Evolutionary conservation across 228 moss, liverwort and hornwort genomes (phyloP).

Genomic region (Sphagnum fallax): DNA sequence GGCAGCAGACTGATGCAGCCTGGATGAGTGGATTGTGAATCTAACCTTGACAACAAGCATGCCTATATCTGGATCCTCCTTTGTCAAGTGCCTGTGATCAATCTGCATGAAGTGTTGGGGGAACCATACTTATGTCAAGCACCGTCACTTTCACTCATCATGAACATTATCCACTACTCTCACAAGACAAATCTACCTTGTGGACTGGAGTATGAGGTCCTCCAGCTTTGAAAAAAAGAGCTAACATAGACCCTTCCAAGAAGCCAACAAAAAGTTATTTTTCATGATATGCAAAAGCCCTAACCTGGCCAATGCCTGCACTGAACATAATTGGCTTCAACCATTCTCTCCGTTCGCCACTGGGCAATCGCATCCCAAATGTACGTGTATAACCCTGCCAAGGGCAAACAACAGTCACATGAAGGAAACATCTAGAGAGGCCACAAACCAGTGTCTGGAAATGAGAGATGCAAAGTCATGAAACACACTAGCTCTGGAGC

Average conservation of each 20-base stretch:
- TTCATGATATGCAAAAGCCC: neutral
- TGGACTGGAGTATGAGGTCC: too few relatives aligned
- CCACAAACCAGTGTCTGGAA: neutral
- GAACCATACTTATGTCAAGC: too few relatives aligned
- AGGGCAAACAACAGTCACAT: neutral
- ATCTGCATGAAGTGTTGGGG: constrained; percentile 41
- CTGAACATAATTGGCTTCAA: constrained; percentile 99
- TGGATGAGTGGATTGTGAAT: neutral
- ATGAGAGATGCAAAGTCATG: neutral
- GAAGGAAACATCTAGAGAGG: neutral
- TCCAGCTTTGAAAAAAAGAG: too few relatives aligned
- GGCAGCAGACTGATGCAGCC: too few relatives aligned
- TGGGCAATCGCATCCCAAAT: constrained; percentile 90
- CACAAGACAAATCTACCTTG: too few relatives aligned
- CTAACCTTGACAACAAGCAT: constrained; percentile 98
- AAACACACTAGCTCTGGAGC: neutral
- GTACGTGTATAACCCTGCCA: constrained; percentile 88
- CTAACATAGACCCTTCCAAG: neutral
- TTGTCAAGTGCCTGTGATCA: constrained; percentile 85
- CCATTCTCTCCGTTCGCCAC: constrained; percentile 98
- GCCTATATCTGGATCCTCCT: constrained; percentile 80
- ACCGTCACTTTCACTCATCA: too few relatives aligned
- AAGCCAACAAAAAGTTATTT: neutral
- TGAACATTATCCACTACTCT: too few relatives aligned
- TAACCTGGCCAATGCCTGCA: constrained; percentile 95